Evolutionary conservation across 2,329 filamentous ascomycete species (phyloP).

Genomic region (Tolypocladium sp.): DNA sequence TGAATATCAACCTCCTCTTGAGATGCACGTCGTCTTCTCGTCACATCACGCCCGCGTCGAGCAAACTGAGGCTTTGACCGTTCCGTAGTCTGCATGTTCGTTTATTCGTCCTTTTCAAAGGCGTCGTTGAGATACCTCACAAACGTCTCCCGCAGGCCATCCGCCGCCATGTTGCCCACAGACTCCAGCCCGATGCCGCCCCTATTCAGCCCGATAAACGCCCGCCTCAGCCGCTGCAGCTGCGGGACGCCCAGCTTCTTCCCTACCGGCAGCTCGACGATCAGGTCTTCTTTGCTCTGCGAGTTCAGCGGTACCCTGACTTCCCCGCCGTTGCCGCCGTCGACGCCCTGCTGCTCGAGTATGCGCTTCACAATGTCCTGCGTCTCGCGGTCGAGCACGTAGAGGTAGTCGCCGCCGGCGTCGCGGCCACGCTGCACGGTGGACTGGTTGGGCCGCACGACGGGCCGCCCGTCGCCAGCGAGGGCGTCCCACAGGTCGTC

Average conservation of each 20-base stretch:
- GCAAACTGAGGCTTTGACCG: neutral
- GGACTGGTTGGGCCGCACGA: conserved; percentile 64
- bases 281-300: conserved; percentile 34
- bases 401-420: conserved; percentile 64
- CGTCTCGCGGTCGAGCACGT: conserved; percentile 69
- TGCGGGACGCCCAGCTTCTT: conserved; percentile 62
- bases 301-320: conserved; percentile 36
- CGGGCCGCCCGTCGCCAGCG: conserved; percentile 51
- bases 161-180: conserved; percentile 42
- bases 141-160: conserved; percentile 52
- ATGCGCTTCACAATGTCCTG: conserved; percentile 67
- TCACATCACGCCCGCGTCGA: neutral
- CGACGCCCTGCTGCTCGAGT: conserved; percentile 59
- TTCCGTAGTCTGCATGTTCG: neutral
- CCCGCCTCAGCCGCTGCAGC: conserved; percentile 66
- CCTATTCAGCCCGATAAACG: conserved; percentile 69
- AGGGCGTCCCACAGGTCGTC: conserved; percentile 68
- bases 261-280: conserved; percentile 53
- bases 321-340: conserved; percentile 50
- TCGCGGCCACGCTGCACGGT: conserved; percentile 57
- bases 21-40: neutral
- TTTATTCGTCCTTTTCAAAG: conserved; percentile 45
- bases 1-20: neutral
- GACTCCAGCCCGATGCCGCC: conserved; percentile 53
- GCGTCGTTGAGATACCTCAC: conserved; percentile 58